Evolutionary conservation across 371 early-diverging fungal species (phyloP), one percentile per base, ranked within the genome.

Genomic region (Circinella minor): DNA sequence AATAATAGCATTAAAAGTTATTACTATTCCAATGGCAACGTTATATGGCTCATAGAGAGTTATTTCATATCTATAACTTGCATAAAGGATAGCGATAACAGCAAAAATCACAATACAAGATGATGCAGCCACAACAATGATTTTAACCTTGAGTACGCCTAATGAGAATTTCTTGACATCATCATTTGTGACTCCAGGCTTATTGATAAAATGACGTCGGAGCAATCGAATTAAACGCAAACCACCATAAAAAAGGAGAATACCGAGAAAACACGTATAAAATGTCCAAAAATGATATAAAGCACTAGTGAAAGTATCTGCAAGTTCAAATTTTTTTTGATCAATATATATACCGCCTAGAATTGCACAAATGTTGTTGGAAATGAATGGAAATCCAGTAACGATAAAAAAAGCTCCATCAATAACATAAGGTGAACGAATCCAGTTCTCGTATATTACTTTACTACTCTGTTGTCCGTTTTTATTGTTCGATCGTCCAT

Each of bases 291-390:
- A 63, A 34, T 70, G 70, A 54, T 79, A 80, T 17, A 76, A 47
- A 17, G 65, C 65, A 17, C 61, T 64, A 0, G 81, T 79, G 43
- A 77, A 80, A 8, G 63, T 36, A 20, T 67, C 71, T 1, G 81
- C 81, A 43, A 60, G 57, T 2, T 7, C 37, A 10, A 63, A 43
- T n/a, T 83, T 55, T 7, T 72, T 72, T 55, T 49, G 68, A 36
- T 69, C 59, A 36, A 81, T 79, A 66, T 67, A 79, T 3, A 77
- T 43, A 1, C 79, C 77, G 4, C 77, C 70, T 14, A 61, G 39
- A 48, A 80, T 48, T 1, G 76, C 69, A 34, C 69, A 74, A 13
- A 77, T 65, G 54, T 77, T 81, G 48, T 80, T 80, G 18, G 75
- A 70, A 4, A 83, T 62, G 55, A 77, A 76, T 3, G 83, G 83